Percentiles rank a stretch among this genome's conserved stretches.
phyloP scores from a whole-genome alignment of 805 yeast genomes.

The Metschnikowia lunata region DNA sequence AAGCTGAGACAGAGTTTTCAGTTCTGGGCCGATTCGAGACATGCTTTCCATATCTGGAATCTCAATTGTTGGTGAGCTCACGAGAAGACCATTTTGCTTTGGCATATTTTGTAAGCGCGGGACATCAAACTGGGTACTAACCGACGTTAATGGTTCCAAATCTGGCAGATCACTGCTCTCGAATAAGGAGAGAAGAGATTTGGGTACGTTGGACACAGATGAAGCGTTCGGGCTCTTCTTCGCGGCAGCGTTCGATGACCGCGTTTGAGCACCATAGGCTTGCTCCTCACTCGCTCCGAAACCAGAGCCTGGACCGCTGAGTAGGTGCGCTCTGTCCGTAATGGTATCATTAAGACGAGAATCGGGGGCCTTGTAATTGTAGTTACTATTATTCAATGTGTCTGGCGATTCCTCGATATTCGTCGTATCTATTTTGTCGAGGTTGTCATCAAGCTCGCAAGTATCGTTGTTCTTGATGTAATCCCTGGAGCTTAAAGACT shows the following conservation, averaged over 20 bases:
- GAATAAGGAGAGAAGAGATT: conserved; percentile 15
- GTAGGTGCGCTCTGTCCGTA: conserved; percentile 19
- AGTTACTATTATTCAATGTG: background rate
- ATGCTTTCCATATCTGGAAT: conserved; percentile 61
- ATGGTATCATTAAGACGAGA: conserved; percentile 22
- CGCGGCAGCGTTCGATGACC: background rate
- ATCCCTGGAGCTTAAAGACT: conserved; percentile 69
- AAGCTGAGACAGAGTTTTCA: conserved; percentile 7
- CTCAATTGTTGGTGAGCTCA: conserved; percentile 58
- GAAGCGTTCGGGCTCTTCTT: conserved; percentile 1
- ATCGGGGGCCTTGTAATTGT: conserved; percentile 1
- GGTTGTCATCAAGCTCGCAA: conserved; percentile 20
- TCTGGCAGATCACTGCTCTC: conserved; percentile 10
- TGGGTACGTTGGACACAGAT: conserved; percentile 8
- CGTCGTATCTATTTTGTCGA: no score
- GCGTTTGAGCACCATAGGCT: background rate
- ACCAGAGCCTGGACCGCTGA: background rate
- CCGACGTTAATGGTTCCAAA: conserved; percentile 4
- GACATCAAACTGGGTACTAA: conserved; percentile 5
- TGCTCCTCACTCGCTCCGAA: conserved; percentile 1
- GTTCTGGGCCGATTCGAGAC: conserved; percentile 19
- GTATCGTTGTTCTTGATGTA: conserved; percentile 71
- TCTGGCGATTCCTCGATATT: no score
- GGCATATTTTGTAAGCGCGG: conserved; percentile 12
- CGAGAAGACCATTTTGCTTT: conserved; percentile 5